Percentiles rank a stretch among this genome's conserved stretches.
Evolutionary conservation across 495 filamentous ascomycete genomes (phyloP).

Genomic region (Penicillium bovifimosum): DNA sequence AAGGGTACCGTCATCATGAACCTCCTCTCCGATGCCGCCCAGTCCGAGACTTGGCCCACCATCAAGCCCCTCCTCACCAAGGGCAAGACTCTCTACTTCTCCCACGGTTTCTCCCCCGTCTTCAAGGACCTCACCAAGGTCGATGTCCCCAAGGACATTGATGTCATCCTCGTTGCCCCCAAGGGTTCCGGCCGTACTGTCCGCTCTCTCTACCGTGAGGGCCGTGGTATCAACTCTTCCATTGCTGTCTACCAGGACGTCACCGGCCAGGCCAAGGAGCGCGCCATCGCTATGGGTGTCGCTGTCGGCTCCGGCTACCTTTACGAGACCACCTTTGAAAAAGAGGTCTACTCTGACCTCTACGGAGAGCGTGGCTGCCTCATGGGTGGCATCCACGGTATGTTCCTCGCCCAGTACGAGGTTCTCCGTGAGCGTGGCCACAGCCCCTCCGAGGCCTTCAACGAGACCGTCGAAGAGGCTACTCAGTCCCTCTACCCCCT

Average conservation of each 20-base stretch:
- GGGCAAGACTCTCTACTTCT: slow-evolving; percentile 99
- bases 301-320: slow-evolving; percentile 95
- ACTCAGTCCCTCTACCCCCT: slow-evolving; percentile 96
- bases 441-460: slow-evolving; percentile 97
- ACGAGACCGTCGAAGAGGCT: slow-evolving; percentile 99
- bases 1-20: slow-evolving; percentile 98
- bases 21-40: slow-evolving; percentile 92
- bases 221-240: slow-evolving; percentile 99
- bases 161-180: slow-evolving; percentile 98
- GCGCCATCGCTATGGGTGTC: slow-evolving; percentile 93
- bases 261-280: slow-evolving; percentile 96
- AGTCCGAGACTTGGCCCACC: slow-evolving; percentile 94
- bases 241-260: slow-evolving; percentile 98
- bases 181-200: slow-evolving; percentile 99
- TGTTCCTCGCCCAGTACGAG: slow-evolving; percentile 99
- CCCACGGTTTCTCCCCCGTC: slow-evolving; percentile 99
- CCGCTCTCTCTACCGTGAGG: slow-evolving; percentile 93
- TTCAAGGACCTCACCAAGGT: slow-evolving; percentile 99
- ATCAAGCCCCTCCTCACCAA: slow-evolving; percentile 98
- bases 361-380: slow-evolving; percentile 99
- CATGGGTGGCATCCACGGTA: slow-evolving; percentile 99
- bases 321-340: slow-evolving; percentile 99
- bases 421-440: slow-evolving; percentile 98
- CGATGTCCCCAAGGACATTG: slow-evolving; percentile 88
- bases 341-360: slow-evolving; percentile 98